phyloP scores from a whole-genome alignment of 2,329 filamentous ascomycete species.

The Neurospora sp. region DNA sequence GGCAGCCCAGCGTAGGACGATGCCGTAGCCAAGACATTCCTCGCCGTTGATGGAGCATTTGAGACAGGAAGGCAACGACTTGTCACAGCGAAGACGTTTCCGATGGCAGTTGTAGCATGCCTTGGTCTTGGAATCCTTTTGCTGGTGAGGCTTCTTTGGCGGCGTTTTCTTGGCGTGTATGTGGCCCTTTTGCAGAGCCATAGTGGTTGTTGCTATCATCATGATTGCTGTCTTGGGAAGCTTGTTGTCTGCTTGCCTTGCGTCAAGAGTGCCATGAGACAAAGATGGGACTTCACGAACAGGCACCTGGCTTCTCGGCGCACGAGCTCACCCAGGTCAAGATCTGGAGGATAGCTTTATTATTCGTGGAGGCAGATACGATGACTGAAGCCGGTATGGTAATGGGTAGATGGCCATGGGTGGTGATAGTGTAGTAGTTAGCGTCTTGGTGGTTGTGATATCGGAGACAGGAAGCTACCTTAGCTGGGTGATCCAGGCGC shows the following conservation, averaged over 20 bases:
- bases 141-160: neutral
- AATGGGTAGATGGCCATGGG: neutral
- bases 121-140: slow-evolving; percentile 19
- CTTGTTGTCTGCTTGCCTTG: neutral
- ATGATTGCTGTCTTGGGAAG: neutral
- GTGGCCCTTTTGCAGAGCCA: neutral
- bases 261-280: neutral
- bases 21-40: slow-evolving; percentile 53
- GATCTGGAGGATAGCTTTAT: neutral
- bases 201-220: neutral
- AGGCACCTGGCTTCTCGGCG: neutral
- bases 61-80: slow-evolving; percentile 47
- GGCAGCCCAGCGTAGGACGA: slow-evolving; percentile 47
- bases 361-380: neutral
- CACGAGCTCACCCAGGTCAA: neutral
- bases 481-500: neutral
- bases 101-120: slow-evolving; percentile 54
- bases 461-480: neutral
- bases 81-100: slow-evolving; percentile 51
- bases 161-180: neutral
- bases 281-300: neutral
- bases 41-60: slow-evolving; percentile 47
- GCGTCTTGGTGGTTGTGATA: neutral
- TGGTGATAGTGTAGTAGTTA: neutral
- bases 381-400: neutral